Base-by-base conservation (phyloP, 179 eudicot genomes). In the Silene noctiflora region DNA sequence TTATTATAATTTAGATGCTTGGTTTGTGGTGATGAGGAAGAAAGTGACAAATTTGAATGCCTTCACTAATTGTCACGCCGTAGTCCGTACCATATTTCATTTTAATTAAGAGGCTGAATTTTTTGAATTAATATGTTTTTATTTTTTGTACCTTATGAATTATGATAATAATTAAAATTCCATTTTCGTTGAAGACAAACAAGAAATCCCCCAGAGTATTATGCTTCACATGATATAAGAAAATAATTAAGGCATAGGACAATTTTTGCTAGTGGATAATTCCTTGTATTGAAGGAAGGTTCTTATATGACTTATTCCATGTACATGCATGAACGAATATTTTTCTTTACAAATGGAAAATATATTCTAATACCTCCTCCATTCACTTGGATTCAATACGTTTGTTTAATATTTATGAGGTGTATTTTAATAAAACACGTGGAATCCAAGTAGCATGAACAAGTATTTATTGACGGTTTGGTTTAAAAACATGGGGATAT, bases 1-100 rank as follows among this genome's bases (percentile, higher is more conserved):
- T 17, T 2, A 67, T 61, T 51, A 51, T 4, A 48, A 48, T 48
- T 48, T 48, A 48, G 0, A 11, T 44, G 63, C 68, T 69, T 69
- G 61, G 35, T 51, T 24, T 62, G 51, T 25, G 70, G 79, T 39
- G 33, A 69, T 73, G 35, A 20, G 56, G 74, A 22, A 53, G 58
- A 17, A 51, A 6, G 11, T 69, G 69, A 62, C 48, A 70, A 9
- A 20, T 59, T 29, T 20, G 70, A 16, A 11, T 39, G 13, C 6
- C 19, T 29, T 25, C 16, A 48, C 55, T 48, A 48, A 12, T 48
- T 48, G 55, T 14, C 55, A 48, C 6, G 12, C 16, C 55, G 55
- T 48, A 48, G 17, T 48, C 16, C 55, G 55, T 48, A 48, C 55
- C 39, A 33, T 33, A 33, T 33, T 33, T 39, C 11, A 8, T 39